Conservation (phyloP, 768 basidiomycete genomes). For the Multifurca ochricompacta region DNA sequence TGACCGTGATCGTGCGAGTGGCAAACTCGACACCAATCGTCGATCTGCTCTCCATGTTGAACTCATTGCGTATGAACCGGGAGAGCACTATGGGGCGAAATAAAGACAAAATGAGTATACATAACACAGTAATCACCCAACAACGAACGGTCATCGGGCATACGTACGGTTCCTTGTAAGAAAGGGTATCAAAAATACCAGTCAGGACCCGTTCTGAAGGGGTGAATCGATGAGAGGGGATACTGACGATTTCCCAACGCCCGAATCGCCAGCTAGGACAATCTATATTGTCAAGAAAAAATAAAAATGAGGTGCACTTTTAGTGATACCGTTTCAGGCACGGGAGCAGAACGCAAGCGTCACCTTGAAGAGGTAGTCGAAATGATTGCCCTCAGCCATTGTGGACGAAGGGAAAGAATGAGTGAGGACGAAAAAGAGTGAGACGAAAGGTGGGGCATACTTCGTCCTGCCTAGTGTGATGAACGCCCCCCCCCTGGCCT, state of each 20-base stretch:
- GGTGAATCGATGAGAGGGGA: constrained; percentile 14
- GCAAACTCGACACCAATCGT: constrained; percentile 99
- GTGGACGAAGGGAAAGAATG: too few species aligned
- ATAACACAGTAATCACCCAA: too few species aligned
- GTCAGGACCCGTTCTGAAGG: too few species aligned
- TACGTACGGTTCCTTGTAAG: neutral
- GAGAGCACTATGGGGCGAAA: constrained; percentile 69
- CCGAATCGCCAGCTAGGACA: constrained; percentile 97
- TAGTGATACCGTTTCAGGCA: neutral
- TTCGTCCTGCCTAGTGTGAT: too few species aligned
- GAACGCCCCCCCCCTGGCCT: neutral
- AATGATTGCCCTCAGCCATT: constrained; percentile 93
- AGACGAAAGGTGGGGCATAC: too few species aligned
- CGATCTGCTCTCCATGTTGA: constrained; percentile 98
- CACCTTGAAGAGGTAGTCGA: constrained; percentile 99
- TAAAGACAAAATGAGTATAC: constrained; percentile 12
- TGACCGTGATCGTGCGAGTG: constrained; percentile 88
- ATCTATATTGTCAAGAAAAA: constrained; percentile 49
- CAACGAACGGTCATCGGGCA: too few species aligned
- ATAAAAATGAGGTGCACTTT: too few species aligned
- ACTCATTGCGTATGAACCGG: constrained; percentile 98
- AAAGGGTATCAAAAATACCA: neutral
- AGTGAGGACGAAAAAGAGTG: neutral
- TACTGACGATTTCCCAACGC: constrained; percentile 98
- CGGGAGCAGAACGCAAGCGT: constrained; percentile 16